Percentiles rank a stretch among this genome's conserved stretches.
phyloP scores from a whole-genome alignment of 1,139 yeast genomes.

The Hyphopichia wangnamkhiaoensis region DNA sequence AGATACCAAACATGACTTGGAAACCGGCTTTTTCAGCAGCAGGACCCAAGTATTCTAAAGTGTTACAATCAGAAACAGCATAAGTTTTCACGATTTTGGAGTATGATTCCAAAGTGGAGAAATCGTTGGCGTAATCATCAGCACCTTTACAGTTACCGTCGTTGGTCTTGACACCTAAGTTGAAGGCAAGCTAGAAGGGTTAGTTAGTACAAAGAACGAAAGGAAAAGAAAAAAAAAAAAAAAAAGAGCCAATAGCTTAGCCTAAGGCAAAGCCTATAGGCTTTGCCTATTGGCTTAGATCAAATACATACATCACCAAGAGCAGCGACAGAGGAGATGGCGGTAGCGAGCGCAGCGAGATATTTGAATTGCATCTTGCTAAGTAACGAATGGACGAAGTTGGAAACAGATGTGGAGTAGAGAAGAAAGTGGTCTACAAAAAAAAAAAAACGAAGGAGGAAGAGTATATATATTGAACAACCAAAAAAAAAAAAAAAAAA shows the following conservation, averaged over 20 bases:
- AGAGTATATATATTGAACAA: background rate
- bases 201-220: constrained; percentile 14
- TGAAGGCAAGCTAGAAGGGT: constrained; percentile 58
- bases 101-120: constrained; percentile 55
- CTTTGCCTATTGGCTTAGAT: too few relatives aligned
- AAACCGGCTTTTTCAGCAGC: constrained; percentile 79
- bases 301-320: constrained; percentile 44
- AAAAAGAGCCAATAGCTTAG: too few relatives aligned
- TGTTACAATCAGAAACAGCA: constrained; percentile 86
- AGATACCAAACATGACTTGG: constrained; percentile 74
- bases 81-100: constrained; percentile 72
- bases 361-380: constrained; percentile 40
- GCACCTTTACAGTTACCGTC: constrained; percentile 72
- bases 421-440: constrained; percentile 1
- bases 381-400: constrained; percentile 5
- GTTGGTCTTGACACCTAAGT: constrained; percentile 75
- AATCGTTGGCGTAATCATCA: constrained; percentile 65
- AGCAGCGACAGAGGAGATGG: constrained; percentile 39
- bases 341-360: constrained; percentile 40
- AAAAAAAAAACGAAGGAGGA: background rate
- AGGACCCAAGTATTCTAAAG: constrained; percentile 79
- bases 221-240: background rate
- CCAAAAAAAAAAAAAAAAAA: constrained; percentile 1
- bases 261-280: too few relatives aligned
- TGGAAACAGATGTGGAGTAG: background rate